Evolutionary conservation across 2,329 filamentous ascomycete species (phyloP), one percentile per base, ranked within the genome.

Genomic region (Juglanconis sp.): DNA sequence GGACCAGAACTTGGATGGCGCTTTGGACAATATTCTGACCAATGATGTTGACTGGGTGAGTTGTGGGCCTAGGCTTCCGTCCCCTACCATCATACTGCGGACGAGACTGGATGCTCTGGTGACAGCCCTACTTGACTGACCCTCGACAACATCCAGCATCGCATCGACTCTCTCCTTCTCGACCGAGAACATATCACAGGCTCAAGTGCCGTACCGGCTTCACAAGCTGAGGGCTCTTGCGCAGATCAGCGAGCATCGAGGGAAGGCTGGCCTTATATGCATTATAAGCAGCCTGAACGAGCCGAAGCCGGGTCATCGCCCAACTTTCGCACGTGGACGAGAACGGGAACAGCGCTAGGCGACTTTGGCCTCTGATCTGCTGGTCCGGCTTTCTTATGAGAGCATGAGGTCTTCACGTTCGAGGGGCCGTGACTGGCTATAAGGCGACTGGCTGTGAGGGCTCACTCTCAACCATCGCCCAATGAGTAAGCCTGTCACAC

Each of bases 111-210:
- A n/a, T 11, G 30, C 38, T 42, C 11, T 4, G 17, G 30, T 3
- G 15, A 4, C 5, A 47, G 0, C 4, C 9, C 15, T 9, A 6
- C 15, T 30, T 36, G 36, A 30, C n/a, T 24, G 2, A 38, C 32
- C 17, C 7, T 11, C 51, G 15, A 46, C 13, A 11, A n/a, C 44
- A 15, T 30, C 4, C 15, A 63, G 62, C 49, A 56, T 59, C 51
- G 53, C 57, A 56, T 60, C 60, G 52, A 53, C 57, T 56, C 49
- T 31, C 30, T 56, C 61, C 46, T 68, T 63, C 58, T 63, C 17
- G 53, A 56, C 17, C 55, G 59, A 6, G 56, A 62, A 15, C 56
- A 51, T 38, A 53, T 53, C 32, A 40, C 31, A 24, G 50, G 35
- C 10, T 10, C 34, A 4, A 30, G 17, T 34, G 35, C 46, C 34